Conservation (phyloP, 768 basidiomycete genomes). For the Boletus tomentosulus region DNA sequence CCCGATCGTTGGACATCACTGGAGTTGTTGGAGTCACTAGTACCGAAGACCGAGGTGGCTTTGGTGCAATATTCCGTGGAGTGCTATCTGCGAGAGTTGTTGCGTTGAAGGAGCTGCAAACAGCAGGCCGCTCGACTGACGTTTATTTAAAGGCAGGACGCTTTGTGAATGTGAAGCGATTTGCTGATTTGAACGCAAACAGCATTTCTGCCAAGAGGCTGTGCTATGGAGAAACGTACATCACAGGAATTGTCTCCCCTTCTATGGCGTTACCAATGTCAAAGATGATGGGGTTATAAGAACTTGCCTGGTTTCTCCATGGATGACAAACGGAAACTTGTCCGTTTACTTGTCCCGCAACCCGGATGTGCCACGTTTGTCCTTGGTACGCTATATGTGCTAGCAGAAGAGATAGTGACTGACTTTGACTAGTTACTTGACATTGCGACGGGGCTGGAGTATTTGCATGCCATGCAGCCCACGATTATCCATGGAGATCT, state of each 20-base stretch:
- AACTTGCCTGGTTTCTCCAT: slow-evolving; percentile 23
- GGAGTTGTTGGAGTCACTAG: slow-evolving; percentile 9
- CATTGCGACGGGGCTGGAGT: slow-evolving; percentile 34
- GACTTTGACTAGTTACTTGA: slow-evolving; percentile 32
- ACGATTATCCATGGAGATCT: slow-evolving; percentile 43
- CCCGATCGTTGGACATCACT: slow-evolving; percentile 22
- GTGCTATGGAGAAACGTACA: slow-evolving; percentile 30
- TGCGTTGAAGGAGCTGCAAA: slow-evolving; percentile 30
- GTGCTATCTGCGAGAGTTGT: slow-evolving; percentile 23
- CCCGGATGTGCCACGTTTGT: slow-evolving; percentile 25
- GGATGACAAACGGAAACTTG: slow-evolving; percentile 30
- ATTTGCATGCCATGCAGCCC: slow-evolving; percentile 36
- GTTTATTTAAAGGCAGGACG: slow-evolving; percentile 25
- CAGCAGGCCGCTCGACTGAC: slow-evolving; percentile 16
- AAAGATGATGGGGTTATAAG: slow-evolving; percentile 7
- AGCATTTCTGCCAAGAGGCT: slow-evolving; percentile 30
- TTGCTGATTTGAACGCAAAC: slow-evolving; percentile 4
- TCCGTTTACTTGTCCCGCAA: slow-evolving; percentile 26
- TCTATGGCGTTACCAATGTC: slow-evolving; percentile 25
- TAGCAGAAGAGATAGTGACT: neutral
- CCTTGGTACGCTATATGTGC: slow-evolving; percentile 26
- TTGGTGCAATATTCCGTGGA: slow-evolving; percentile 32
- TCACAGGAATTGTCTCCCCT: slow-evolving; percentile 28
- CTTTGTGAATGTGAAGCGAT: neutral
- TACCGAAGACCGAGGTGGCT: slow-evolving; percentile 26